Base-by-base conservation (phyloP, 2,329 filamentous ascomycete genomes). In the Botryotinia calthae region DNA sequence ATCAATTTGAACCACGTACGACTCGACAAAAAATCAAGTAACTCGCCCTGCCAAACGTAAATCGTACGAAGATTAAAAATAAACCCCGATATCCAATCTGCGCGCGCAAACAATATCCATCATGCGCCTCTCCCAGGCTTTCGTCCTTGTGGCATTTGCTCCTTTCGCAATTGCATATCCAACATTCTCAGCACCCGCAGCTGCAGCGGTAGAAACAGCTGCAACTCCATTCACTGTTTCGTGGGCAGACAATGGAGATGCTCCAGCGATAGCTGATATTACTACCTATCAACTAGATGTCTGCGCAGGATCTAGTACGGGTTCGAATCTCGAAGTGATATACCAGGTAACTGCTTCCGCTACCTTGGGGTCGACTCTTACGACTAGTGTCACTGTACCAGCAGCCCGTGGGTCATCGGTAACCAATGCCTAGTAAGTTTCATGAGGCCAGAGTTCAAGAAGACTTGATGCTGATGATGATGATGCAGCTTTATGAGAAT, bases 301-400 rank as follows among this genome's bases (percentile, higher is more conserved):
- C 34, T 88, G 87, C 77, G 86, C 87, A 10, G 90, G 90, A 71
- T 88, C 89, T 63, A 88, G 90, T 78, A 81, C 83, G 2, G 82
- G 81, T 28, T 82, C 80, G 14, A 66, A 71, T 34, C 14, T 68
- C 18, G 10, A 25, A 58, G 40, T 37, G 31, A 16, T 44, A 12
- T 22, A 25, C 22, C 0, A 5, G 1, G 46, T 37, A 51, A 61
- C 63, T 61, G 10, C 63, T 48, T 44, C 54, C n/a, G 62, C 59
- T 61, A 22, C 63, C 44, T 68, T 72, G 42, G 44, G 34, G 5
- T 40, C 63, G 28, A 59, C 59, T 28, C 31, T 42, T 25, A 34
- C 70, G 22, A 69, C 77, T 25, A 71, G 75, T 12, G 77, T 79
- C 22, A 80, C 77, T 3, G 75, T 82, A 59, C 76, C 79, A 31